Conservation (phyloP, 2,329 filamentous ascomycete genomes). For the Lizonia empirigonia region DNA sequence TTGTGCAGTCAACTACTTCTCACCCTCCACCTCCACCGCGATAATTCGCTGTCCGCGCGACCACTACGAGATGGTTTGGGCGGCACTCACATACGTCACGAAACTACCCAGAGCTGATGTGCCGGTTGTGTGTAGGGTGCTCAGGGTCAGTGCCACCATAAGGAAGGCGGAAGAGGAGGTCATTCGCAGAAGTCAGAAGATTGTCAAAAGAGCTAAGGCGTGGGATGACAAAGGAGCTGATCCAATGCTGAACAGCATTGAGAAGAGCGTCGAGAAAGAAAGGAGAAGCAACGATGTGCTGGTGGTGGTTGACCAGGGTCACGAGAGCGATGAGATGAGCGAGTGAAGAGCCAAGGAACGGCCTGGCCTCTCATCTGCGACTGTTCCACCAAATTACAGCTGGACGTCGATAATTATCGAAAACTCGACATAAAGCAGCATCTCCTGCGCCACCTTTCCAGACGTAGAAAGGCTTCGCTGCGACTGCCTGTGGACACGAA, state of each 20-base stretch:
- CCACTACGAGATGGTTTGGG: constrained; percentile 88
- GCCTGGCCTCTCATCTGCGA: background rate
- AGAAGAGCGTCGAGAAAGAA: constrained; percentile 14
- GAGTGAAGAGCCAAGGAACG: constrained; percentile 18
- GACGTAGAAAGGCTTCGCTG: too few relatives aligned
- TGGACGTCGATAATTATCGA: background rate
- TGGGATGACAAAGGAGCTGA: constrained; percentile 28
- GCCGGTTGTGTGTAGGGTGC: constrained; percentile 80
- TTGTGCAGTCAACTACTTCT: constrained; percentile 83
- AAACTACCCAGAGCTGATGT: constrained; percentile 67
- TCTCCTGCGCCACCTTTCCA: background rate
- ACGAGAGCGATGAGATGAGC: constrained; percentile 31
- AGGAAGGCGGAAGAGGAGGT: constrained; percentile 90
- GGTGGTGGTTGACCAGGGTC: constrained; percentile 20
- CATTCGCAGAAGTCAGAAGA: constrained; percentile 73
- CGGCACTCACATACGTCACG: constrained; percentile 81
- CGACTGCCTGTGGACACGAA: too few relatives aligned
- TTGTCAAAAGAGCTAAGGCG: constrained; percentile 70
- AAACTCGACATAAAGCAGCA: background rate
- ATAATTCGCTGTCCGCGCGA: constrained; percentile 84
- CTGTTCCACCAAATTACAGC: fast-evolving
- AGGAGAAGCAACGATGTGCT: constrained; percentile 10
- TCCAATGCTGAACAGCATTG: constrained; percentile 8
- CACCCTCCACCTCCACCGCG: constrained; percentile 88
- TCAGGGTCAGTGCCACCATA: constrained; percentile 90